phyloP scores from a whole-genome alignment of 495 filamentous ascomycete species.

The Symbiotaphrina buchneri region DNA sequence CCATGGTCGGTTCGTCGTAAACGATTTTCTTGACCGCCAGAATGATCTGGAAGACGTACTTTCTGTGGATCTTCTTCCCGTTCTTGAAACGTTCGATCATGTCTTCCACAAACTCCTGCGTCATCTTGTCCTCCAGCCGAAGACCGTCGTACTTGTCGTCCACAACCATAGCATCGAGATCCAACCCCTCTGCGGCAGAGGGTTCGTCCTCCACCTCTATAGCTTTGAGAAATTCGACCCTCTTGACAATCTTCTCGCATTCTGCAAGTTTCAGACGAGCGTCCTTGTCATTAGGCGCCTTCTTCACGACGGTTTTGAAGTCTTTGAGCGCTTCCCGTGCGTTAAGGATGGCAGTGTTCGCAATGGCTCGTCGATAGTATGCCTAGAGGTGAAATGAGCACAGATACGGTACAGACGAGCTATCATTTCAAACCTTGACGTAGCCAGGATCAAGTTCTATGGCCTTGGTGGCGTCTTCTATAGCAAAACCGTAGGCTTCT shows the following conservation, averaged over 20 bases:
- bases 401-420: background rate
- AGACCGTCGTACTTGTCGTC: slow-evolving; percentile 74
- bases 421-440: slow-evolving; percentile 38
- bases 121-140: slow-evolving; percentile 63
- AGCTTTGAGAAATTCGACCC: slow-evolving; percentile 75
- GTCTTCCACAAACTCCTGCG: slow-evolving; percentile 85
- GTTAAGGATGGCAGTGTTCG: slow-evolving; percentile 72
- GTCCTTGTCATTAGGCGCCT: slow-evolving; percentile 69
- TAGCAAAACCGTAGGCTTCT: slow-evolving; percentile 81
- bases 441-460: slow-evolving; percentile 77
- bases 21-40: slow-evolving; percentile 75
- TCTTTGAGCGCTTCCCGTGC: slow-evolving; percentile 75
- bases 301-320: slow-evolving; percentile 76
- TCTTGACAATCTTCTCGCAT: slow-evolving; percentile 79
- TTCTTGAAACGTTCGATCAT: slow-evolving; percentile 93
- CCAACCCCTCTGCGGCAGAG: slow-evolving; percentile 73
- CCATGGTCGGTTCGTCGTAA: slow-evolving; percentile 88
- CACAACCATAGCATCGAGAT: slow-evolving; percentile 64
- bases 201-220: slow-evolving; percentile 86
- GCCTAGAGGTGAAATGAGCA: slow-evolving; percentile 28
- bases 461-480: slow-evolving; percentile 82
- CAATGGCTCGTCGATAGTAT: slow-evolving; percentile 83
- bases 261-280: slow-evolving; percentile 77
- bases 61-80: slow-evolving; percentile 83
- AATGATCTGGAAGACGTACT: slow-evolving; percentile 94